Conservation (phyloP, 1,284 basidiomycete genomes). For the Austroboletus olivaceoglutinosus region DNA sequence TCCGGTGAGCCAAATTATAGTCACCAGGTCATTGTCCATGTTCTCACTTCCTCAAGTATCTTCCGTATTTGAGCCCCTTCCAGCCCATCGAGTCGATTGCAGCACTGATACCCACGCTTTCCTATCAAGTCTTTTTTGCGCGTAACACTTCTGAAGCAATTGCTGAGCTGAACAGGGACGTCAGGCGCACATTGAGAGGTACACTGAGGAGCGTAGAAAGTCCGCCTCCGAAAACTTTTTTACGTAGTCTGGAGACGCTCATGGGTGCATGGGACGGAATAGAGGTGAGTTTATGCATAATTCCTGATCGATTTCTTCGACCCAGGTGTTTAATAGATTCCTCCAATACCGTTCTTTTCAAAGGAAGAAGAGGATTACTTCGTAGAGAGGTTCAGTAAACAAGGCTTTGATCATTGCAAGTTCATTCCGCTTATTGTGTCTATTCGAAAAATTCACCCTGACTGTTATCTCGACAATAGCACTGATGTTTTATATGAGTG, state of each 20-base stretch:
- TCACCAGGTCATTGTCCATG: too few species aligned
- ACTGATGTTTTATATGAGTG: slow-evolving; percentile 54
- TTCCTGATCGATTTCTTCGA: not conserved
- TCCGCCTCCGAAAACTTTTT: slow-evolving; percentile 54
- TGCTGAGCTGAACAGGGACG: slow-evolving; percentile 52
- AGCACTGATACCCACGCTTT: slow-evolving; percentile 46
- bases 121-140: slow-evolving; percentile 64
- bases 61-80: slow-evolving; percentile 47
- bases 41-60: slow-evolving; percentile 43
- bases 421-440: slow-evolving; percentile 2
- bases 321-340: slow-evolving; percentile 42
- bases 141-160: slow-evolving; percentile 45
- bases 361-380: slow-evolving; percentile 64
- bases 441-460: not conserved
- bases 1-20: slow-evolving; percentile 43
- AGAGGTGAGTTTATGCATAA: slow-evolving; percentile 3
- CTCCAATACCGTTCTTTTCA: slow-evolving; percentile 57
- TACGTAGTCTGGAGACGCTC: slow-evolving; percentile 48
- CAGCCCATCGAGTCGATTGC: slow-evolving; percentile 45
- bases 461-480: slow-evolving; percentile 33
- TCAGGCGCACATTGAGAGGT: slow-evolving; percentile 53
- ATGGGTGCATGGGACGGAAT: slow-evolving; percentile 45
- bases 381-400: slow-evolving; percentile 53
- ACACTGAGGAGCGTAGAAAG: slow-evolving; percentile 50
- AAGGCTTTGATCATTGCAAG: slow-evolving; percentile 62